Conservation (phyloP, 2,329 filamentous ascomycete species). For the Samsoniella hepiali region DNA sequence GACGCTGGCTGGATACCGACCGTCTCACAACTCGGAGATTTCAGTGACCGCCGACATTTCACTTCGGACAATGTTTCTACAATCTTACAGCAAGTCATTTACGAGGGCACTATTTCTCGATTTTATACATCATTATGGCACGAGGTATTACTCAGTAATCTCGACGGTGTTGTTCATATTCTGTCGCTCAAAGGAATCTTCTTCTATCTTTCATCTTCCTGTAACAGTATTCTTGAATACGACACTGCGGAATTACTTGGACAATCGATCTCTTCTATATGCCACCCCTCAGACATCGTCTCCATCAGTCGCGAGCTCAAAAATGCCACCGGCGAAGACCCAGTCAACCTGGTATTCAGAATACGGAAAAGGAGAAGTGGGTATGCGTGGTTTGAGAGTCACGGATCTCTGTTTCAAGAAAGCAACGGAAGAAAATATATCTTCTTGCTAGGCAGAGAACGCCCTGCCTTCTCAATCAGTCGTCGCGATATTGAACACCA, state of each 20-base stretch:
- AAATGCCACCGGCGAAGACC: constrained; percentile 70
- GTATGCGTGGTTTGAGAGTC: constrained; percentile 95
- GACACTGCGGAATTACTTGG: constrained; percentile 80
- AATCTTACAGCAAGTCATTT: constrained; percentile 70
- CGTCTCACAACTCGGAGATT: constrained; percentile 53
- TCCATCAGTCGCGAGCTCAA: constrained; percentile 88
- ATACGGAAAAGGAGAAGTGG: constrained; percentile 84
- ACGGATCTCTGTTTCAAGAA: constrained; percentile 84
- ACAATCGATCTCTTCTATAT: constrained; percentile 82
- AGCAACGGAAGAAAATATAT: constrained; percentile 90
- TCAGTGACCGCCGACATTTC: constrained; percentile 75
- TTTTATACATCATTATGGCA: constrained; percentile 82
- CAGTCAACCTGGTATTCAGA: constrained; percentile 84
- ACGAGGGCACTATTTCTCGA: constrained; percentile 64
- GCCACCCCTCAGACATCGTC: constrained; percentile 92
- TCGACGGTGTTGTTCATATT: constrained; percentile 89
- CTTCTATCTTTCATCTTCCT: constrained; percentile 84
- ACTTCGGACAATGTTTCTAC: constrained; percentile 82
- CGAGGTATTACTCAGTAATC: constrained; percentile 87
- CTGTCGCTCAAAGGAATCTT: constrained; percentile 88
- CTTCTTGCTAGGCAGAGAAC: constrained; percentile 81
- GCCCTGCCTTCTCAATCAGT: constrained; percentile 78
- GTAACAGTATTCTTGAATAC: constrained; percentile 78
- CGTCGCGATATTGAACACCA: constrained; percentile 51
- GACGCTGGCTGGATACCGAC: constrained; percentile 79